Evolutionary conservation across 2,329 filamentous ascomycete species (phyloP).

Genomic region (Rutstroemia sp.): DNA sequence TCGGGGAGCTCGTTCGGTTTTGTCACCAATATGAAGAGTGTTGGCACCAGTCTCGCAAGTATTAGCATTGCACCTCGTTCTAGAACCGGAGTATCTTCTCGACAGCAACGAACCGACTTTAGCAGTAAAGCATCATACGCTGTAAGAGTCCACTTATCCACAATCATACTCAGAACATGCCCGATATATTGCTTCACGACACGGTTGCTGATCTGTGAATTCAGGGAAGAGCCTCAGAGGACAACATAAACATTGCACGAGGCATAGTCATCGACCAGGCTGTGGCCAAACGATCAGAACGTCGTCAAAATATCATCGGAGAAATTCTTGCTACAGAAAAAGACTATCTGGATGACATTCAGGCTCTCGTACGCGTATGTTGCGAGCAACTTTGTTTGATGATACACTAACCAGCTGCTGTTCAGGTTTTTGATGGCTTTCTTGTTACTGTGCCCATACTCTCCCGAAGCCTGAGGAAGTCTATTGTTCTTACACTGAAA

Average conservation of each 20-base stretch:
- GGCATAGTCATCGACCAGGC: conserved; percentile 52
- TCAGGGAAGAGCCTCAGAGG: conserved; percentile 49
- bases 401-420: conserved; percentile 54
- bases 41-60: conserved; percentile 69
- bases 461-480: conserved; percentile 57
- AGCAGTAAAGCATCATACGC: conserved; percentile 55
- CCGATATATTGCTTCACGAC: not conserved
- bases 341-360: conserved; percentile 79
- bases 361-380: conserved; percentile 76
- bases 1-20: conserved; percentile 72
- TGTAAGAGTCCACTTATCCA: conserved; percentile 19
- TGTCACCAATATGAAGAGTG: conserved; percentile 73
- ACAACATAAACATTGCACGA: conserved; percentile 54
- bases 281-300: conserved; percentile 63
- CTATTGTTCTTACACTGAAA: conserved; percentile 71
- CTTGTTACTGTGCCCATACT: conserved; percentile 62
- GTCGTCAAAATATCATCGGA: conserved; percentile 72
- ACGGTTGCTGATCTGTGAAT: not conserved
- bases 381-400: conserved; percentile 40
- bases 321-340: conserved; percentile 84
- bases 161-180: not conserved
- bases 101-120: conserved; percentile 52
- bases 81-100: conserved; percentile 44
- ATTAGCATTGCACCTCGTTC: conserved; percentile 61
- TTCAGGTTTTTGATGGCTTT: conserved; percentile 66